Conservation (phyloP, 805 yeast species). For the Saccharomyces jurei region DNA sequence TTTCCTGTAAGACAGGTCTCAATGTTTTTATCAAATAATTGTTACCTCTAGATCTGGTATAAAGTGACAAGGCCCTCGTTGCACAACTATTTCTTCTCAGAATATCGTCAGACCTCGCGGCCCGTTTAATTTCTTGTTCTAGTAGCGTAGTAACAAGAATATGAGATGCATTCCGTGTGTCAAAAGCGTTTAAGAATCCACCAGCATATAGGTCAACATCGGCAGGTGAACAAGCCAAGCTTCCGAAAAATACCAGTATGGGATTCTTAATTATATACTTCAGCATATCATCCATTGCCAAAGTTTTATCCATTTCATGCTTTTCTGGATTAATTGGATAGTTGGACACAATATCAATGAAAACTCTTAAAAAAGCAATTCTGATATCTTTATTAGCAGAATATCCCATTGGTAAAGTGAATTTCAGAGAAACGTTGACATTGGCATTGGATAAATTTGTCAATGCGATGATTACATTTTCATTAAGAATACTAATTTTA, state of each 20-base stretch:
- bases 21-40: conserved; percentile 46
- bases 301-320: conserved; percentile 19
- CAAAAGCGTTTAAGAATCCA: conserved; percentile 48
- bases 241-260: conserved; percentile 42
- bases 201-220: conserved; percentile 65
- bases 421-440: conserved; percentile 64
- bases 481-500: conserved; percentile 46
- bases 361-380: conserved; percentile 65
- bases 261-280: conserved; percentile 29
- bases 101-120: conserved; percentile 57
- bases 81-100: conserved; percentile 73
- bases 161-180: conserved; percentile 32
- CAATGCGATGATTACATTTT: conserved; percentile 54
- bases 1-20: conserved; percentile 46
- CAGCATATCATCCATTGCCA: conserved; percentile 20
- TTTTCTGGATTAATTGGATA: conserved; percentile 14
- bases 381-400: conserved; percentile 56
- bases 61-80: conserved; percentile 61
- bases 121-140: conserved; percentile 48
- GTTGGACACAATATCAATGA: conserved; percentile 49
- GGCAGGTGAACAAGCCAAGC: conserved; percentile 51
- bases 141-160: conserved; percentile 46
- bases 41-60: conserved; percentile 54
- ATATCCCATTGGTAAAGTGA: conserved; percentile 69
- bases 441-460: conserved; percentile 63